phyloP scores from a whole-genome alignment of 2,329 filamentous ascomycete genomes.

The Fusarium odoratissimum region DNA sequence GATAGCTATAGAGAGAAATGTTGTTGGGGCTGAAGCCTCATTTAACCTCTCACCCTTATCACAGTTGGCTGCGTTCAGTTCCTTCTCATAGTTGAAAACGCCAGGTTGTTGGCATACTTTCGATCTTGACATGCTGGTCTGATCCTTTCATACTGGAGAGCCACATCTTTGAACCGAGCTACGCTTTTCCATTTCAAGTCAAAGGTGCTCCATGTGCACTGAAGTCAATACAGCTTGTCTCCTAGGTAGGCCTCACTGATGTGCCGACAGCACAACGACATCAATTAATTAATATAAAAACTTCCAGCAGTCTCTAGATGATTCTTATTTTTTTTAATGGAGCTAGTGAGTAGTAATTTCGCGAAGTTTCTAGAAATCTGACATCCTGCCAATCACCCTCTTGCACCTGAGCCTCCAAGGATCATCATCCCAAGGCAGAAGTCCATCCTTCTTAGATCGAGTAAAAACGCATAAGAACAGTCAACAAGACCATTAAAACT shows the following conservation, averaged over 20 bases:
- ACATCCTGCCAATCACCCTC: not conserved
- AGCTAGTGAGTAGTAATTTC: not conserved
- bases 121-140: not conserved
- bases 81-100: accelerated
- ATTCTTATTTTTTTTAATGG: not conserved
- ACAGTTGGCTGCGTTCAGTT: not conserved
- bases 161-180: accelerated
- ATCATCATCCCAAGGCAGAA: not conserved
- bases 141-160: accelerated
- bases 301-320: not conserved
- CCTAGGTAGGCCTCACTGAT: accelerated
- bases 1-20: not conserved
- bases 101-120: accelerated
- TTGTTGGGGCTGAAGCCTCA: not conserved
- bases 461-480: not conserved
- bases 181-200: not conserved
- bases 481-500: not conserved
- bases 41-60: no score
- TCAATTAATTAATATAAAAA: accelerated
- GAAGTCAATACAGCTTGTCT: not conserved
- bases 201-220: accelerated
- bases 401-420: not conserved
- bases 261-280: not conserved
- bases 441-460: accelerated
- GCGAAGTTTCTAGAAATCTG: not conserved